Percentiles rank a stretch among this genome's conserved stretches.
Evolutionary conservation across 306 rosid genomes (phyloP).

Genomic region (Glycine soja): DNA sequence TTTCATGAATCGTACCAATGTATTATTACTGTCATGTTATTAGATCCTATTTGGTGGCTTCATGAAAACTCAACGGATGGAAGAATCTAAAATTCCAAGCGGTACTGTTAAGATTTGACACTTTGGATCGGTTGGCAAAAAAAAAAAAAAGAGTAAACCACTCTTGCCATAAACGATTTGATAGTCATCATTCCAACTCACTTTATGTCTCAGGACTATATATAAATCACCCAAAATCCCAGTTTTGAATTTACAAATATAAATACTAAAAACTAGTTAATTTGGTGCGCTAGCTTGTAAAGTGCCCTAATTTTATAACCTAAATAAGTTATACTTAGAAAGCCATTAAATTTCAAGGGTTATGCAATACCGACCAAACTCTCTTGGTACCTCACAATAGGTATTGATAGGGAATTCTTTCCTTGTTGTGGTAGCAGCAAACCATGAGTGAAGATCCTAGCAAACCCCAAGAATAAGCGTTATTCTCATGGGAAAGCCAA

Average conservation of each 20-base stretch:
- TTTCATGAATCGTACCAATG: conserved; percentile 38
- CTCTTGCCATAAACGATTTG: conserved; percentile 71
- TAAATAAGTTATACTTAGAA: conserved; percentile 1
- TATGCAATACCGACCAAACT: conserved; percentile 29
- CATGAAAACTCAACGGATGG: conserved; percentile 49
- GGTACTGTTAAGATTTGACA: conserved; percentile 72
- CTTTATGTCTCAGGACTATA: conserved; percentile 46
- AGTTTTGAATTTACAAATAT: conserved; percentile 26
- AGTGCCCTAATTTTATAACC: neutral
- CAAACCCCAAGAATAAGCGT: conserved; percentile 40
- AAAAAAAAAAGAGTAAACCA: conserved; percentile 47
- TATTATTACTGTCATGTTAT: conserved; percentile 37
- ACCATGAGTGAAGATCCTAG: conserved; percentile 37
- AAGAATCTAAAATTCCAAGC: conserved; percentile 58
- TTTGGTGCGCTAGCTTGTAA: conserved; percentile 9
- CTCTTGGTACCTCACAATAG: conserved; percentile 42
- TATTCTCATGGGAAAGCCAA: conserved; percentile 24
- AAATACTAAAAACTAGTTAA: neutral
- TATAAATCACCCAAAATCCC: conserved; percentile 39
- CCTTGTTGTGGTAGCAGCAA: conserved; percentile 45
- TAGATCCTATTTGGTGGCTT: conserved; percentile 47
- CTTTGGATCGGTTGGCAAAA: conserved; percentile 66
- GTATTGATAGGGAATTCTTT: conserved; percentile 39
- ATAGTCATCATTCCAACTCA: conserved; percentile 75
- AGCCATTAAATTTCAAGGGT: neutral